Conservation (phyloP, 2,329 filamentous ascomycete genomes). For the Diaporthe helianthi region DNA sequence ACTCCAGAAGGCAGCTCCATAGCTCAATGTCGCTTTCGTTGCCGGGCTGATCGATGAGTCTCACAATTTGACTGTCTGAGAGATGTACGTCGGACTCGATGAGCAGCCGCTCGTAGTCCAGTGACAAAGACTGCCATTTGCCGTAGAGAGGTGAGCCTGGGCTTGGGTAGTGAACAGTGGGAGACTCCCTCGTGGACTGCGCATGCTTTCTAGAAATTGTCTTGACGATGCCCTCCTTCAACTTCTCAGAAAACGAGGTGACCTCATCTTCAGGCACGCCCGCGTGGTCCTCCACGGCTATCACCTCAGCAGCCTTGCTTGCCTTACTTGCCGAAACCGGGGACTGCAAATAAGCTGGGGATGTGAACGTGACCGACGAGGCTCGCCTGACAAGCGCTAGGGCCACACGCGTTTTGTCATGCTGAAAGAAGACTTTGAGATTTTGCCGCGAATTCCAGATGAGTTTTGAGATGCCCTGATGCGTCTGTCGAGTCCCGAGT, state of each 20-base stretch:
- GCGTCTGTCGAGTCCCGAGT: conserved; percentile 29
- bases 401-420: neutral
- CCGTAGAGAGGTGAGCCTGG: conserved; percentile 37
- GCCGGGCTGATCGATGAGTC: conserved; percentile 40
- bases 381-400: neutral
- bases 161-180: conserved; percentile 15
- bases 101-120: conserved; percentile 39
- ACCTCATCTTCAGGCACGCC: conserved; percentile 19
- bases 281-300: conserved; percentile 14
- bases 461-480: conserved; percentile 22
- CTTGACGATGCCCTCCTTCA: conserved; percentile 30
- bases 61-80: conserved; percentile 2
- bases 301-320: conserved; percentile 31
- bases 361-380: conserved; percentile 19
- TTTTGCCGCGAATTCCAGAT: neutral
- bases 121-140: conserved; percentile 39
- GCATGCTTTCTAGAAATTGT: conserved; percentile 11
- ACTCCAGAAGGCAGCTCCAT: conserved; percentile 44
- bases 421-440: neutral
- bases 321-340: conserved; percentile 16
- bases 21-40: conserved; percentile 42
- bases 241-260: conserved; percentile 22
- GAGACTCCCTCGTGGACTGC: neutral
- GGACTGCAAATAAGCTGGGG: conserved; percentile 7
- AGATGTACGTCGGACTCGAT: conserved; percentile 39